Evolutionary conservation across 805 yeast species (phyloP).

Genomic region (Zygotorulaspora danielsina): DNA sequence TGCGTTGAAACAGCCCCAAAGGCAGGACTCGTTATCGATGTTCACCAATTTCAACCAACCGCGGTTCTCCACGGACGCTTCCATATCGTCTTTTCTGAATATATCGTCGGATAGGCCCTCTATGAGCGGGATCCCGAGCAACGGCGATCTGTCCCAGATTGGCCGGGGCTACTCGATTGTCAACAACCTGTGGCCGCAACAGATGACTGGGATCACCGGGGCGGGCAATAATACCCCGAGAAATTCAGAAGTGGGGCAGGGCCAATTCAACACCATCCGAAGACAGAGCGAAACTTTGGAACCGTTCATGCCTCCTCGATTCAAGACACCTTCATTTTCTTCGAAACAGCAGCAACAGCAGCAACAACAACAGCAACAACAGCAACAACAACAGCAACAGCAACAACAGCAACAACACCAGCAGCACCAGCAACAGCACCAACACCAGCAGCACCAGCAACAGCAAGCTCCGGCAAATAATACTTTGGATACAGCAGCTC

Average conservation of each 20-base stretch:
- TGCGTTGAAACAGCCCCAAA: slow-evolving; percentile 7
- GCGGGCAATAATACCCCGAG: slow-evolving; percentile 2
- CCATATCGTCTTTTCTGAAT: slow-evolving; percentile 27
- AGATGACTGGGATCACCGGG: slow-evolving; percentile 8
- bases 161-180: slow-evolving; percentile 34
- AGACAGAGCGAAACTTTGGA: slow-evolving; percentile 50
- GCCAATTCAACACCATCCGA: slow-evolving; percentile 27
- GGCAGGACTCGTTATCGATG: slow-evolving; percentile 26
- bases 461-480: neutral
- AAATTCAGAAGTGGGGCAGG: slow-evolving; percentile 6
- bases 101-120: slow-evolving; percentile 20
- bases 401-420: slow-evolving; percentile 10
- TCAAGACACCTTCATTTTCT: slow-evolving; percentile 25
- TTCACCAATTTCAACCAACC: slow-evolving; percentile 25
- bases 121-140: slow-evolving; percentile 8
- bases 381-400: slow-evolving; percentile 10
- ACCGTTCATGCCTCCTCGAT: slow-evolving; percentile 41
- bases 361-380: slow-evolving; percentile 10
- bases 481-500: slow-evolving; percentile 21
- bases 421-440: slow-evolving; percentile 1
- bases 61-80: slow-evolving; percentile 27
- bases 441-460: slow-evolving; percentile 9
- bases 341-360: slow-evolving; percentile 9
- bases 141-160: slow-evolving; percentile 21
- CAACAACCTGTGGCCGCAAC: slow-evolving; percentile 27